Percentiles rank a stretch among this genome's conserved stretches.
Evolutionary conservation across 1,284 basidiomycete species (phyloP).

Genomic region (Athelia psychrophila): DNA sequence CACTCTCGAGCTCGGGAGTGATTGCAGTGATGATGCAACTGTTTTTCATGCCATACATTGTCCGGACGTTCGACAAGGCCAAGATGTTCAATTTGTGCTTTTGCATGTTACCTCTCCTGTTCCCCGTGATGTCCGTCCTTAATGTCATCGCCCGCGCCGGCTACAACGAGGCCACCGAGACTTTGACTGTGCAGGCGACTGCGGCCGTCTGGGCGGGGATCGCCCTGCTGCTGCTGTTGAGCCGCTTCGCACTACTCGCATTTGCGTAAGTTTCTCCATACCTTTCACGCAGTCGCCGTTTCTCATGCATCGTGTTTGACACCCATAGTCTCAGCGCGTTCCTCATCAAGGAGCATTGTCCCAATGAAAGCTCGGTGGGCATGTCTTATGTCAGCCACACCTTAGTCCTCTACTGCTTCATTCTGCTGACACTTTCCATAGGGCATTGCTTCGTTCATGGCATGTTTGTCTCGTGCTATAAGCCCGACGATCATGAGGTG

Average conservation of each 20-base stretch:
- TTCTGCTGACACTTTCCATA: no score
- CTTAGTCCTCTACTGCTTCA: no score
- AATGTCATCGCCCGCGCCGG: slow-evolving; percentile 36
- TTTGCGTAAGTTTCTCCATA: slow-evolving; percentile 38
- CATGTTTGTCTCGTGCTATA: slow-evolving; percentile 57
- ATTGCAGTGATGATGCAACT: slow-evolving; percentile 44
- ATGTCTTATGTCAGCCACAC: slow-evolving; percentile 63
- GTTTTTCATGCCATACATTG: slow-evolving; percentile 42
- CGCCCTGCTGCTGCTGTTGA: slow-evolving; percentile 31
- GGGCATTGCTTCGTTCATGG: no score
- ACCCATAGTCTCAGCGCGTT: slow-evolving; percentile 54
- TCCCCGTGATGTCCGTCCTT: slow-evolving; percentile 40
- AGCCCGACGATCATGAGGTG: slow-evolving; percentile 61
- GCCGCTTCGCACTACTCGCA: slow-evolving; percentile 35
- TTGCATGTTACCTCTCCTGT: slow-evolving; percentile 44
- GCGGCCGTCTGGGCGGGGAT: slow-evolving; percentile 42
- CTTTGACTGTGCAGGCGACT: slow-evolving; percentile 14
- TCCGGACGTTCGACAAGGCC: slow-evolving; percentile 39
- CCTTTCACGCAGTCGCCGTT: no score
- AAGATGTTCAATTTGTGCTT: slow-evolving; percentile 46
- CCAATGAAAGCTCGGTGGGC: slow-evolving; percentile 49
- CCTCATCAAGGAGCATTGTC: slow-evolving; percentile 54
- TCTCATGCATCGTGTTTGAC: background rate
- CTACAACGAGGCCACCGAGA: slow-evolving; percentile 20
- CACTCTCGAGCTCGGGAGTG: slow-evolving; percentile 42